phyloP scores from a whole-genome alignment of 2,329 filamentous ascomycete genomes.

The Aspergillus sp. region DNA sequence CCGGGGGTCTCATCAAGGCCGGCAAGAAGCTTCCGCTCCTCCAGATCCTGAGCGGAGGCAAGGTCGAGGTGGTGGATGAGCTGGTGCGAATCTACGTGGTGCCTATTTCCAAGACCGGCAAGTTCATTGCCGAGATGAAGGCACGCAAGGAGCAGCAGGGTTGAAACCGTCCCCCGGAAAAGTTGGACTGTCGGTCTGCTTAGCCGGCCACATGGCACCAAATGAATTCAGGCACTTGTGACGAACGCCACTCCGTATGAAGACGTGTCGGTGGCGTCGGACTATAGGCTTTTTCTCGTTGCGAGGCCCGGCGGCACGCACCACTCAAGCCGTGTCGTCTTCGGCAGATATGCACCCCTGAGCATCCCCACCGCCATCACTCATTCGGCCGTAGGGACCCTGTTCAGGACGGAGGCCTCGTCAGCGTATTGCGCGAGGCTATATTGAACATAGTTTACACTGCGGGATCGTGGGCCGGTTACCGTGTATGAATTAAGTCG shows the following conservation, averaged over 20 bases:
- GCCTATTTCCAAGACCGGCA: conserved; percentile 64
- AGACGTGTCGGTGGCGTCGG: neutral
- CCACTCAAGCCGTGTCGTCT: neutral
- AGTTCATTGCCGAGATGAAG: conserved; percentile 87
- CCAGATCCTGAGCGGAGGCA: conserved; percentile 71
- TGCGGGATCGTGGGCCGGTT: neutral
- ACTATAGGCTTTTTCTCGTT: neutral
- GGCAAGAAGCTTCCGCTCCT: conserved; percentile 79
- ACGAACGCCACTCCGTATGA: neutral
- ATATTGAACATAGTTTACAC: neutral
- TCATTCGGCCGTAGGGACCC: too few species aligned
- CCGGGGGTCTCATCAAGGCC: conserved; percentile 80
- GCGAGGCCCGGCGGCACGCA: neutral
- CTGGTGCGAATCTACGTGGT: conserved; percentile 80
- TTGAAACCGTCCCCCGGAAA: conserved; percentile 14
- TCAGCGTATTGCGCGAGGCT: neutral
- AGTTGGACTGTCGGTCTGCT: neutral
- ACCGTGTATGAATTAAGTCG: neutral
- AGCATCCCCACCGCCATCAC: neutral
- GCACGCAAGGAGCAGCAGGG: conserved; percentile 52
- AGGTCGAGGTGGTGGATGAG: conserved; percentile 83
- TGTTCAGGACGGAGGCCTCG: neutral
- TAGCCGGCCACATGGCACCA: neutral
- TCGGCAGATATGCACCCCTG: neutral
- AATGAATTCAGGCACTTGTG: neutral